Percentiles rank a stretch among this genome's conserved stretches.
Evolutionary conservation across 73 alveolate species (phyloP).

Genomic region (Uronychia binucleata): DNA sequence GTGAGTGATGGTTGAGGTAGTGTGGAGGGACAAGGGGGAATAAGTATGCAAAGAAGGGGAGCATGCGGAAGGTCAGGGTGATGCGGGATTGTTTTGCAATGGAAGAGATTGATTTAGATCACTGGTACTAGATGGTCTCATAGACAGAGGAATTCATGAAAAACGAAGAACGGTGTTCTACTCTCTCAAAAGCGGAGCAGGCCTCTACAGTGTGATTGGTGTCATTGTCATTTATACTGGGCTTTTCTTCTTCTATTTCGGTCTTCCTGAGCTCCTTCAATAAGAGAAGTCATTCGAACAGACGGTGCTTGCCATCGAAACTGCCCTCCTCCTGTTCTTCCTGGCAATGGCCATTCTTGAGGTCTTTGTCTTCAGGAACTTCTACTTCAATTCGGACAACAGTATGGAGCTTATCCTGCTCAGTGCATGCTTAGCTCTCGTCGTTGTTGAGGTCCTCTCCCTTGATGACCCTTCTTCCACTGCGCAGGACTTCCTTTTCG

Average conservation of each 20-base stretch:
- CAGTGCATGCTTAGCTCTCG: background rate
- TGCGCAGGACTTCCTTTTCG: background rate
- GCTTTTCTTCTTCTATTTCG: background rate
- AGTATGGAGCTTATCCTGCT: background rate
- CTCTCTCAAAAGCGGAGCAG: background rate
- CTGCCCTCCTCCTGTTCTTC: background rate
- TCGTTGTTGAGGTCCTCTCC: background rate
- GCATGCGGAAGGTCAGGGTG: no score
- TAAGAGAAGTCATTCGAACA: background rate
- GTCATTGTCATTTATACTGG: background rate
- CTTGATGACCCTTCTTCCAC: background rate
- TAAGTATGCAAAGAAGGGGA: no score
- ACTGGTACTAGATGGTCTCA: background rate
- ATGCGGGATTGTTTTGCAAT: no score
- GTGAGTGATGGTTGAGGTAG: no score
- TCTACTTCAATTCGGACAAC: background rate
- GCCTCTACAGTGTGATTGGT: no score
- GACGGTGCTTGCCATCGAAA: background rate
- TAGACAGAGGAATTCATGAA: background rate
- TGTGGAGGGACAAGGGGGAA: no score
- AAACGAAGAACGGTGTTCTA: background rate
- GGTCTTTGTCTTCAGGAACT: background rate
- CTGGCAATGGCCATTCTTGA: background rate
- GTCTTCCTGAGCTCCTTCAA: background rate
- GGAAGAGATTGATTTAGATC: background rate